Evolutionary conservation across 208 protist species (phyloP).

Genomic region (Angomonas deanei): DNA sequence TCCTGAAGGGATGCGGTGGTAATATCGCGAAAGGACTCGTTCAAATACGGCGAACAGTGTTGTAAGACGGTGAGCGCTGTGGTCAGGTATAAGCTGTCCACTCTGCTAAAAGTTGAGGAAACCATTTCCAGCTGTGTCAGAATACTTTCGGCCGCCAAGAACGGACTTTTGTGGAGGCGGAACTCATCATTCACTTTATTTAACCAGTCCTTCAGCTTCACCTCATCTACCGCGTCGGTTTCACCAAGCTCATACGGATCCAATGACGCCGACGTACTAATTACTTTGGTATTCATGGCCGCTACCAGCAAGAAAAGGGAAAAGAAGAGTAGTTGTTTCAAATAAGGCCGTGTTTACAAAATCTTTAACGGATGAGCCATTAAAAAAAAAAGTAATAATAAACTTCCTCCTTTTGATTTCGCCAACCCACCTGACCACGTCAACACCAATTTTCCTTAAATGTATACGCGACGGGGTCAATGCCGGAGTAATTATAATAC

Average conservation of each 20-base stretch:
- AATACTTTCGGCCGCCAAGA: conserved; percentile 78
- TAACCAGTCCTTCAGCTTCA: conserved; percentile 53
- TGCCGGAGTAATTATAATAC: background rate
- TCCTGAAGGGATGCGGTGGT: conserved; percentile 63
- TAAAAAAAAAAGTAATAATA: background rate
- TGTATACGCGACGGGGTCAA: background rate
- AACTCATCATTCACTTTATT: conserved; percentile 55
- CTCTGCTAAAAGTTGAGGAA: conserved; percentile 20
- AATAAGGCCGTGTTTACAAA: background rate
- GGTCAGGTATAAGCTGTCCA: conserved; percentile 60
- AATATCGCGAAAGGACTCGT: conserved; percentile 39
- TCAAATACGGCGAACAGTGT: conserved; percentile 46
- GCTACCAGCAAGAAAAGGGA: conserved; percentile 17
- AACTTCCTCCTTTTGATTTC: background rate
- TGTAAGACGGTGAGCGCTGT: conserved; percentile 66
- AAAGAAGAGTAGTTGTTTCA: too few relatives aligned
- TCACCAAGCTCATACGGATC: conserved; percentile 57
- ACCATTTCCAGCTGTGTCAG: conserved; percentile 53
- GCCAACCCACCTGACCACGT: background rate
- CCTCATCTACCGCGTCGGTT: conserved; percentile 28
- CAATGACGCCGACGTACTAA: conserved; percentile 39
- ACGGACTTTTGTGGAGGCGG: conserved; percentile 59
- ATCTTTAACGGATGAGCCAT: background rate
- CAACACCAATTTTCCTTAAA: background rate
- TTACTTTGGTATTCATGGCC: background rate